Conservation (phyloP, 192 early-diverging fungal species). For the Coemansia biformis region DNA sequence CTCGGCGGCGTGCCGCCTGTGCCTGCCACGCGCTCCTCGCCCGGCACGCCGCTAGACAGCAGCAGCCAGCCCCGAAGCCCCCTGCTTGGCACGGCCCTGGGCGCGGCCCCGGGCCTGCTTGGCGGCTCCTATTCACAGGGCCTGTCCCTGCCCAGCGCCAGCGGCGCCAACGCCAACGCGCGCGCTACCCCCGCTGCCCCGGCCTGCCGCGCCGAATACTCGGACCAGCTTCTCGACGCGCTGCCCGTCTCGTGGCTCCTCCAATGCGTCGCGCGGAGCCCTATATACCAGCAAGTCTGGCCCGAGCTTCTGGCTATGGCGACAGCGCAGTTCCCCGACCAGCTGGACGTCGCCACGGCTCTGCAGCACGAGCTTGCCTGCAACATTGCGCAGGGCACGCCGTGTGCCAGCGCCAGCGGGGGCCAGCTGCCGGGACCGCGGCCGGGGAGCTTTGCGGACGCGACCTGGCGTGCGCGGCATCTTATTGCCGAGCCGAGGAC, state of each 20-base stretch:
- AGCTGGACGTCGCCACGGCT: slow-evolving; percentile 35
- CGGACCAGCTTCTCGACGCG: slow-evolving; percentile 44
- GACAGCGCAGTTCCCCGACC: slow-evolving; percentile 44
- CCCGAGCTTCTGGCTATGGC: slow-evolving; percentile 47
- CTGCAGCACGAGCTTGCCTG: slow-evolving; percentile 28
- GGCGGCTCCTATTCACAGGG: too few species aligned
- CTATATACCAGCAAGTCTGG: slow-evolving; percentile 36
- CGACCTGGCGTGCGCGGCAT: neutral
- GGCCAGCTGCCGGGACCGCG: too few species aligned
- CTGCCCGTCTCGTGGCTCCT: slow-evolving; percentile 43
- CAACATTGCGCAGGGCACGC: neutral
- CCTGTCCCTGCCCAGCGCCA: too few species aligned
- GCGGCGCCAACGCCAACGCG: too few species aligned
- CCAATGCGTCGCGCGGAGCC: slow-evolving; percentile 12
- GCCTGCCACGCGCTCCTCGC: slow-evolving; percentile 7
- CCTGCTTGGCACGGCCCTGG: slow-evolving; percentile 4
- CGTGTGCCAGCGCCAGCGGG: too few species aligned
- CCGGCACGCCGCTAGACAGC: neutral
- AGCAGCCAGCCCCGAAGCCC: slow-evolving; percentile 10
- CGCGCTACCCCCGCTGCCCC: slow-evolving; percentile 3
- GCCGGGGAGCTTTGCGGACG: too few species aligned
- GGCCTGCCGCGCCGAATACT: slow-evolving; percentile 29
- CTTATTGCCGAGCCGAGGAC: neutral
- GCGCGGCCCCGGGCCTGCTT: too few species aligned
- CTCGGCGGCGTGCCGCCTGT: neutral